Evolutionary conservation across 2,329 filamentous ascomycete species (phyloP), one percentile per base, ranked within the genome.

Genomic region (Arthroderma sp.): DNA sequence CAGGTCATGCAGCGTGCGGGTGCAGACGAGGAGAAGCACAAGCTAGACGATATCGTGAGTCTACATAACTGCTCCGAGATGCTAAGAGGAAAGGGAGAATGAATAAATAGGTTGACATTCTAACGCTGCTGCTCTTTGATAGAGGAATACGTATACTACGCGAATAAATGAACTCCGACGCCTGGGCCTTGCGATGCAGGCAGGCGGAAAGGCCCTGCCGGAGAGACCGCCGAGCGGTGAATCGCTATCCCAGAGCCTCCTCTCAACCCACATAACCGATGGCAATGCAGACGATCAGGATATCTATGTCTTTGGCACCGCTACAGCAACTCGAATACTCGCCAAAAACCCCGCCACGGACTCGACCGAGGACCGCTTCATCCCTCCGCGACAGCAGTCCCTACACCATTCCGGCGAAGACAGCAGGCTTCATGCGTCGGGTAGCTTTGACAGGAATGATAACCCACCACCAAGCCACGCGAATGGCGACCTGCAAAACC

Each of bases 21-120:
- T 5, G 85, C 91, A 35, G 90, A 95, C 56, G 93, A 98, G 66
- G 84, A 85, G 70, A 85, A 83, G 63, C 61, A 69, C 44, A 97
- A 97, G 71, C 77, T 98, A 23, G 89, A 96, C 67, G 87, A 89
- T 54, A 97, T 98, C 75, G 88, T 94, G 77, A 81, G 87, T 81
- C n/a, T n/a, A n/a, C n/a, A n/a, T n/a, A n/a, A n/a, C n/a, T n/a
- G n/a, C n/a, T n/a, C n/a, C n/a, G n/a, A n/a, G n/a, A n/a, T n/a
- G n/a, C n/a, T n/a, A n/a, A n/a, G n/a, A n/a, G n/a, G n/a, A n/a
- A n/a, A n/a, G n/a, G n/a, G n/a, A n/a, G n/a, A n/a, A n/a, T n/a
- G n/a, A n/a, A n/a, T n/a, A n/a, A n/a, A n/a, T n/a, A n/a, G n/a
- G n/a, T n/a, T n/a, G n/a, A n/a, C n/a, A n/a, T n/a, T n/a, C n/a